Base-by-base conservation (phyloP, 1,139 yeast genomes). In the Debaryomycetaceae sp. region DNA sequence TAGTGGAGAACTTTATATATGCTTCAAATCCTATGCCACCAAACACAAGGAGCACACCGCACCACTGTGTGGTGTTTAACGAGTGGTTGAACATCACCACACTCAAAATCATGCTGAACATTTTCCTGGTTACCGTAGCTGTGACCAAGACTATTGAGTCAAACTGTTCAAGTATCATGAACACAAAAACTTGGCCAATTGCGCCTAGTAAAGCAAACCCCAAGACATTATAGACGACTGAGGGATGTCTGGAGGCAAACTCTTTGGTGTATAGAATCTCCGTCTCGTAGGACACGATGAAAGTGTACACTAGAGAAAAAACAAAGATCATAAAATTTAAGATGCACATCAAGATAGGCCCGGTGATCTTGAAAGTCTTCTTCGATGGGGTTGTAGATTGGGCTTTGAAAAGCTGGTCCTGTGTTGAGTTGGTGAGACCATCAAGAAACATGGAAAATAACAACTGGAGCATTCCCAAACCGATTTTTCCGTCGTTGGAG, bases 81-180 rank as follows among this genome's bases (percentile, higher is more conserved):
- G 63, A 62, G 59, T 93, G 98, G 14, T 93, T 95, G 66, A 90
- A 93, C 54, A 93, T 70, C 3, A 88, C 62, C 43, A 93, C 97
- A 58, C 96, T 87, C 47, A 93, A 67, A 20, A 90, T 75, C 98
- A 93, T 91, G 42, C 97, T 89, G 43, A 90, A 72, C 97, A 93
- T 91, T 60, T 93, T 93, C 52, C 99, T 77, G 0, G 99, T 91
- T 6, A 93, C 97, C 0, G 98, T 95, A 17, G 95, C 95, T 29
- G 97, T 91, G 34, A 93, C 90, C 44, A 93, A 70, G 1, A 88
- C 78, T 48, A 93, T 71, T 4, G 97, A 87, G 42, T 93, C 97
- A 59, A 87, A 93, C 48, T 80, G 74, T 55, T 88, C 95, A 42
- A 93, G 69, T 0, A 96, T 89, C 45, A 84, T 68, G 62, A 91